Evolutionary conservation across 73 alveolate species (phyloP).

Genomic region (Symbiodinium pilosum): DNA sequence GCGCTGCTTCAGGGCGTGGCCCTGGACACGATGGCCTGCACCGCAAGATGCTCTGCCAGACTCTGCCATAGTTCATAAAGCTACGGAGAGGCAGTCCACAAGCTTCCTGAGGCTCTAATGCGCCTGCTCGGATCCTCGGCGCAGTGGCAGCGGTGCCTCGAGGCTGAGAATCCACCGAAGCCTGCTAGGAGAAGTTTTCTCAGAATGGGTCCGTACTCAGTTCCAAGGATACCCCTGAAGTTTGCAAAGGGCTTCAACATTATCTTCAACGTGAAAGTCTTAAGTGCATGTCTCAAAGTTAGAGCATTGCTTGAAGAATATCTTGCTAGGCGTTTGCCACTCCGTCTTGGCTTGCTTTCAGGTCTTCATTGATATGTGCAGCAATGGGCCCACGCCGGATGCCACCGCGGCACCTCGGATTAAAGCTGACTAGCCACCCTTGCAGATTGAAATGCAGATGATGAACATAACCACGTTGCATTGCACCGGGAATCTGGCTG

Average conservation of each 20-base stretch:
- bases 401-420: conserved; percentile 1
- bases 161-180: not conserved
- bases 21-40: not conserved
- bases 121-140: not conserved
- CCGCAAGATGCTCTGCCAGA: not conserved
- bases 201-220: no score
- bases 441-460: no score
- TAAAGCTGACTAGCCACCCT: no score
- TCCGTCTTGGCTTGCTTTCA: not conserved
- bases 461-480: no score
- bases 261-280: no score
- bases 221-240: no score
- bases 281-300: no score
- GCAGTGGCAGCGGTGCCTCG: conserved; percentile 9
- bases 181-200: no score
- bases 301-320: no score
- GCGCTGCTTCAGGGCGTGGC: not conserved
- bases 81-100: not conserved
- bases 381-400: not conserved
- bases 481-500: no score
- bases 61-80: not conserved
- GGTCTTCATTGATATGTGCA: not conserved
- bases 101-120: not conserved
- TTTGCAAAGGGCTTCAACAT: no score
- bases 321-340: no score